Percentiles rank a stretch among this genome's conserved stretches.
Evolutionary conservation across 371 early-diverging fungal species (phyloP).

Genomic region (Mortierella sp.): DNA sequence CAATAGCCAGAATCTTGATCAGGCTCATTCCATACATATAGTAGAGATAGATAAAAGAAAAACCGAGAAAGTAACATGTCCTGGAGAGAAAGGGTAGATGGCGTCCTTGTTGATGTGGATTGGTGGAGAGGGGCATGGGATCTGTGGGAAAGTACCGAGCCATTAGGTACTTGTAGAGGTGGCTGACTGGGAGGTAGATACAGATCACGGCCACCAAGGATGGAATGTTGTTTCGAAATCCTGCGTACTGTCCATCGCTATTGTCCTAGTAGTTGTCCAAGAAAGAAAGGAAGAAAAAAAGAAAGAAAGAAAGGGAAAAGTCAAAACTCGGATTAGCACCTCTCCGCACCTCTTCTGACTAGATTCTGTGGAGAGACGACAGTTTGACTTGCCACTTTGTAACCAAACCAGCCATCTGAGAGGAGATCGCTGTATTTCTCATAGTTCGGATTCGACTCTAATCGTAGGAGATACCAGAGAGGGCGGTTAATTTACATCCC

Average conservation of each 20-base stretch:
- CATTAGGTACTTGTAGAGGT: constrained; percentile 38
- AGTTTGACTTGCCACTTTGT: constrained; percentile 1
- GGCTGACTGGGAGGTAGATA: constrained; percentile 54
- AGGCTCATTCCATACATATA: constrained; percentile 70
- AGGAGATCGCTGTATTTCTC: constrained; percentile 56
- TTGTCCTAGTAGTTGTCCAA: constrained; percentile 74
- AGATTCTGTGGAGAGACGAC: too few relatives aligned
- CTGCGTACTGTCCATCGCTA: constrained; percentile 82
- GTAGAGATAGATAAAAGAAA: constrained; percentile 68
- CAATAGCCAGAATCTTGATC: constrained; percentile 73
- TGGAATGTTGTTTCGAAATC: constrained; percentile 78
- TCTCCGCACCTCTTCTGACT: too few relatives aligned
- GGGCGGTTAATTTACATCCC: too few relatives aligned
- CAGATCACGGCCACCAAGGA: constrained; percentile 62
- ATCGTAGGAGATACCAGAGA: background rate
- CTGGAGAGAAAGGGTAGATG: constrained; percentile 9
- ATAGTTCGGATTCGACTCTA: constrained; percentile 61
- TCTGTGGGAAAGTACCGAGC: background rate
- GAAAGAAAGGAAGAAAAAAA: too few relatives aligned
- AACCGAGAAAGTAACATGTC: constrained; percentile 58
- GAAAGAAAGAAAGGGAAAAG: too few relatives aligned
- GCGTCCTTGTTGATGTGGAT: constrained; percentile 15
- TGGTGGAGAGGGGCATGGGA: background rate
- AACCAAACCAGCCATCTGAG: constrained; percentile 38
- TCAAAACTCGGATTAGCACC: too few relatives aligned